phyloP scores from a whole-genome alignment of 495 filamentous ascomycete genomes.

The Rhypophila decipiens region DNA sequence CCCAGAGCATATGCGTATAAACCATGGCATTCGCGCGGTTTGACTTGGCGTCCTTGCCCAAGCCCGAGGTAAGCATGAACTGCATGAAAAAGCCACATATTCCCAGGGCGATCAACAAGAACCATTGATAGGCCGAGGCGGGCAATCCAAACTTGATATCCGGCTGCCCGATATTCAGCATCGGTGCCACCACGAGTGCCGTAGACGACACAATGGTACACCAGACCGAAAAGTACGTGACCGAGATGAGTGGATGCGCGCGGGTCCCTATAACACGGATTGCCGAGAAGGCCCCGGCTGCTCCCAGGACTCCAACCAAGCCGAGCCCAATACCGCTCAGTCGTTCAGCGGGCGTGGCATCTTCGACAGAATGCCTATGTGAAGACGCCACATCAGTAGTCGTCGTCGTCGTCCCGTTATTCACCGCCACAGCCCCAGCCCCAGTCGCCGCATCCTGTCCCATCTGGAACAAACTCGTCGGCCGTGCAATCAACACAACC shows the following conservation, averaged over 20 bases:
- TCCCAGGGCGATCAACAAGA: conserved; percentile 60
- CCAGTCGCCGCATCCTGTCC: conserved; percentile 7
- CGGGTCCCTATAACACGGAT: conserved; percentile 81
- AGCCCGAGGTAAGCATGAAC: conserved; percentile 75
- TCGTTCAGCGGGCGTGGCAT: conserved; percentile 58
- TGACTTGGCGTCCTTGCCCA: conserved; percentile 59
- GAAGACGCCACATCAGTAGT: not conserved
- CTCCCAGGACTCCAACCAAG: conserved; percentile 74
- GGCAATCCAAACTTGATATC: conserved; percentile 60
- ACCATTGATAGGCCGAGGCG: conserved; percentile 57
- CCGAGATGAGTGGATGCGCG: conserved; percentile 76
- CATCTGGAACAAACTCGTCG: conserved; percentile 50
- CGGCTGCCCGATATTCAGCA: conserved; percentile 39
- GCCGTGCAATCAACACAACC: conserved; percentile 79
- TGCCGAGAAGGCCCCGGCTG: conserved; percentile 67
- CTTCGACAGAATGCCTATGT: conserved; percentile 19
- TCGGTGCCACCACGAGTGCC: conserved; percentile 46
- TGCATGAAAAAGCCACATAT: conserved; percentile 80
- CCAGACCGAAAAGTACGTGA: conserved; percentile 77
- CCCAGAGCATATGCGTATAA: conserved; percentile 91
- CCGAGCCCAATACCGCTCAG: conserved; percentile 66
- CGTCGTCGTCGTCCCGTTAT: not conserved
- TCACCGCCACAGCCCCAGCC: not conserved
- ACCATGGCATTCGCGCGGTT: conserved; percentile 81
- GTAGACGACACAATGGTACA: conserved; percentile 60